A percentile compares a stretch with the other conserved stretches of the same genome.
phyloP scores from a whole-genome alignment of 148 eudicot genomes.

The Camellia japonica region DNA sequence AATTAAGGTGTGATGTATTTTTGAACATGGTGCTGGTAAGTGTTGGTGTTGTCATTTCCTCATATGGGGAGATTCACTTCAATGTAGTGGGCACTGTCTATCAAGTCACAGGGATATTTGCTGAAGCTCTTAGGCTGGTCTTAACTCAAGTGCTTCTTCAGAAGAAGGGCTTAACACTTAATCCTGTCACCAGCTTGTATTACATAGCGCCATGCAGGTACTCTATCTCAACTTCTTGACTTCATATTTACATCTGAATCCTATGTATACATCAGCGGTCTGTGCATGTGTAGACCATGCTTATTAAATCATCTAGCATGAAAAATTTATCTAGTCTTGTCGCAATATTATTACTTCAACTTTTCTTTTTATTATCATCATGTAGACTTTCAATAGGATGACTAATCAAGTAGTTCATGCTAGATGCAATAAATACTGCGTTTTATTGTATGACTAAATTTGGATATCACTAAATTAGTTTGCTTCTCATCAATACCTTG shows the following conservation, averaged over 20 bases:
- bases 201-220: constrained; percentile 96
- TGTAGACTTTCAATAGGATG: too few species aligned
- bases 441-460: background rate
- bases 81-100: constrained; percentile 75
- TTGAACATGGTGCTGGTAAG: constrained; percentile 84
- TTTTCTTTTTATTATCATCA: too few species aligned
- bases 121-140: constrained; percentile 83
- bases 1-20: constrained; percentile 69
- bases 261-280: background rate
- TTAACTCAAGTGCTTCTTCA: constrained; percentile 86
- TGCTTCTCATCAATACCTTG: background rate
- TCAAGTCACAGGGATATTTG: constrained; percentile 83
- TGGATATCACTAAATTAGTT: background rate
- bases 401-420: background rate
- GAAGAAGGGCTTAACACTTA: constrained; percentile 78
- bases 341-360: background rate
- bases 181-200: constrained; percentile 84
- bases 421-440: background rate
- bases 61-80: constrained; percentile 84
- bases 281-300: background rate
- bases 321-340: background rate
- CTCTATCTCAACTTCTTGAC: background rate
- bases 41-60: constrained; percentile 76
- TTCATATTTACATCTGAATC: constrained; percentile 2
- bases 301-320: background rate